These are phyloP conservation scores for Microdochium nivale DNA, from an alignment of 2,329 filamentous ascomycete species.

Conservation along the genomic window DNA sequence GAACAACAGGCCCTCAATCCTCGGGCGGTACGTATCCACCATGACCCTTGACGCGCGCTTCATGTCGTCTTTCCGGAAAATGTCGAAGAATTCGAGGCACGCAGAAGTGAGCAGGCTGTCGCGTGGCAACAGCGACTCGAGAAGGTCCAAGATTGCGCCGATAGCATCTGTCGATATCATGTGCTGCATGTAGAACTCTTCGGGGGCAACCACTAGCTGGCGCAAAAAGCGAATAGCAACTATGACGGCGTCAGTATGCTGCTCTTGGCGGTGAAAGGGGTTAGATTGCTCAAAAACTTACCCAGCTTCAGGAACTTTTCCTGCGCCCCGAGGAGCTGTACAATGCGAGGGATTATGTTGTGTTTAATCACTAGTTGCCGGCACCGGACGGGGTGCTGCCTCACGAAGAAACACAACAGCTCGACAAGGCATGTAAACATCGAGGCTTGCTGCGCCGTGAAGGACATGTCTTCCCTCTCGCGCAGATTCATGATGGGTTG, in stretches of 20 bases:
- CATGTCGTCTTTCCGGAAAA: constrained; percentile 72
- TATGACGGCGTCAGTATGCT: constrained; percentile 25
- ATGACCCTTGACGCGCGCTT: constrained; percentile 78
- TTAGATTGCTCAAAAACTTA: constrained; percentile 32
- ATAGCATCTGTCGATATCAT: constrained; percentile 75
- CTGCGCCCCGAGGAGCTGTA: constrained; percentile 70
- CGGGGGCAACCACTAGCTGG: constrained; percentile 73
- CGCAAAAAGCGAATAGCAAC: constrained; percentile 92
- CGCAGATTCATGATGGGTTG: constrained; percentile 78
- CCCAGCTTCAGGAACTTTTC: constrained; percentile 91
- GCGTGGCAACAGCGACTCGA: constrained; percentile 77
- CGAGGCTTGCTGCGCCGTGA: constrained; percentile 78
- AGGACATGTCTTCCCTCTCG: constrained; percentile 55
- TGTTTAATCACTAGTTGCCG: constrained; percentile 82
- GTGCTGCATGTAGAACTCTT: constrained; percentile 85
- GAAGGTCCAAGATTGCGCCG: constrained; percentile 74
- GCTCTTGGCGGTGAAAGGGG: background rate
- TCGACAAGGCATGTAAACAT: constrained; percentile 88
- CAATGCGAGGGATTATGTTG: constrained; percentile 68
- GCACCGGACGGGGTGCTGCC: constrained; percentile 77
- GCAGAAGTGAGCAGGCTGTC: constrained; percentile 93
- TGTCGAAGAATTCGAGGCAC: constrained; percentile 89
- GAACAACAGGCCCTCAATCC: constrained; percentile 66
- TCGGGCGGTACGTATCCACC: constrained; percentile 75
- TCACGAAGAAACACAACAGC: constrained; percentile 86